phyloP scores from a whole-genome alignment of 1,139 yeast species.

The Suhomyces bribrorum region DNA sequence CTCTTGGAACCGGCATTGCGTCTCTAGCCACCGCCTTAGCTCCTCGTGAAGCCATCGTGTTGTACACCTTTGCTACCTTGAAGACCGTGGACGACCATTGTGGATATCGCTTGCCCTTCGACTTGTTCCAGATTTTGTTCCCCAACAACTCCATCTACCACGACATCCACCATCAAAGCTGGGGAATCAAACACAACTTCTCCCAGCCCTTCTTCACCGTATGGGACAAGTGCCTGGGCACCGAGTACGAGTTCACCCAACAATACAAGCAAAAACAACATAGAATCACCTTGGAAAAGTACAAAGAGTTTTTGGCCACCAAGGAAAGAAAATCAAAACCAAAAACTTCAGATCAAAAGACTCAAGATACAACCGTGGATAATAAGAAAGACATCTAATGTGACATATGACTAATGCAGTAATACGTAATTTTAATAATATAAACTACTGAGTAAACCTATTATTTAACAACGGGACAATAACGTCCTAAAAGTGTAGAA shows the following conservation, averaged over 20 bases:
- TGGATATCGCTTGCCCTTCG: slow-evolving; percentile 90
- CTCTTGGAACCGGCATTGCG: slow-evolving; percentile 89
- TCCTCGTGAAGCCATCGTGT: slow-evolving; percentile 71
- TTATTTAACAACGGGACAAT: too few species aligned
- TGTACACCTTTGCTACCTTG: slow-evolving; percentile 86
- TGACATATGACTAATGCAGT: too few species aligned
- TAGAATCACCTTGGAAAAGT: slow-evolving; percentile 60
- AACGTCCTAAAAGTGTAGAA: too few species aligned
- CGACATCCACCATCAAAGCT: slow-evolving; percentile 94
- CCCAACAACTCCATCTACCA: slow-evolving; percentile 96
- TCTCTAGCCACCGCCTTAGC: slow-evolving; percentile 60
- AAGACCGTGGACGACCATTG: slow-evolving; percentile 98
- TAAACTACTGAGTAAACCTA: too few species aligned
- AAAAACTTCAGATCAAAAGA: neutral
- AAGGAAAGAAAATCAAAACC: slow-evolving; percentile 20
- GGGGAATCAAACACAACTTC: slow-evolving; percentile 91
- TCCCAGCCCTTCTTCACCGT: slow-evolving; percentile 96
- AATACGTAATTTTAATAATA: too few species aligned
- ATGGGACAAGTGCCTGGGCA: slow-evolving; percentile 78
- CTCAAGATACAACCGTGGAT: slow-evolving; percentile 5
- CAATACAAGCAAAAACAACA: slow-evolving; percentile 58
- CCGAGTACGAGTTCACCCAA: slow-evolving; percentile 70
- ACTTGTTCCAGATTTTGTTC: slow-evolving; percentile 82
- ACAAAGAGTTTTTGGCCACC: slow-evolving; percentile 59
- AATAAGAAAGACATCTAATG: slow-evolving; percentile 13